Evolutionary conservation across 2,329 filamentous ascomycete genomes (phyloP).

Genomic region (Pyricularia sp.): DNA sequence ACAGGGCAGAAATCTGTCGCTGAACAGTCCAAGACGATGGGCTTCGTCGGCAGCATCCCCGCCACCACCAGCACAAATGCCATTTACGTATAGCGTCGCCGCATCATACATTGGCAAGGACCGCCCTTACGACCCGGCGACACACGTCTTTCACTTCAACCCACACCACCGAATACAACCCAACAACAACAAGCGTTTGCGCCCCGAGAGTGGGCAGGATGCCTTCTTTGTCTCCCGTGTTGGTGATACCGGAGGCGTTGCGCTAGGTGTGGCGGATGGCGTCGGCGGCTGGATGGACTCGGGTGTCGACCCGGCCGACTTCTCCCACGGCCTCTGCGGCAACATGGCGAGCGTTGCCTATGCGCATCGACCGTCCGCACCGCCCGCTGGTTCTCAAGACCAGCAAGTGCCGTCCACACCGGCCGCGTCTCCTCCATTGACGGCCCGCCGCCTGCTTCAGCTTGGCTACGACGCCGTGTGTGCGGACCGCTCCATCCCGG

Average conservation of each 20-base stretch:
- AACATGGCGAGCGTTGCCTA: slow-evolving; percentile 76
- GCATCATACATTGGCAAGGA: slow-evolving; percentile 66
- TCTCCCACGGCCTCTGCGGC: slow-evolving; percentile 84
- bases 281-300: slow-evolving; percentile 92
- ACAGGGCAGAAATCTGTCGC: background rate
- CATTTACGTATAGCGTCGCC: slow-evolving; percentile 56
- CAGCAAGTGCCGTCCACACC: slow-evolving; percentile 2
- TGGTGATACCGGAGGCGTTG: slow-evolving; percentile 57
- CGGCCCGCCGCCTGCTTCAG: slow-evolving; percentile 62
- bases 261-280: slow-evolving; percentile 84
- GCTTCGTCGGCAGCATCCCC: background rate
- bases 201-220: slow-evolving; percentile 80
- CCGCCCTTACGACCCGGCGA: slow-evolving; percentile 51
- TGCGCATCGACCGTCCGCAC: slow-evolving; percentile 38
- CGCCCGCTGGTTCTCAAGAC: slow-evolving; percentile 12
- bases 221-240: slow-evolving; percentile 84
- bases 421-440: slow-evolving; percentile 26
- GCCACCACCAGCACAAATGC: slow-evolving; percentile 1
- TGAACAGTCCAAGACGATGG: background rate
- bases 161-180: slow-evolving; percentile 46
- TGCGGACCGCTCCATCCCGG: slow-evolving; percentile 56
- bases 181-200: slow-evolving; percentile 42
- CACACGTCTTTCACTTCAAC: slow-evolving; percentile 61
- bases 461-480: slow-evolving; percentile 73
- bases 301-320: slow-evolving; percentile 86